Percentiles rank a stretch among this genome's conserved stretches.
These are phyloP conservation scores for Trichoderma asperellum DNA, from an alignment of 2,329 filamentous ascomycete species.

Conservation along the genomic window DNA sequence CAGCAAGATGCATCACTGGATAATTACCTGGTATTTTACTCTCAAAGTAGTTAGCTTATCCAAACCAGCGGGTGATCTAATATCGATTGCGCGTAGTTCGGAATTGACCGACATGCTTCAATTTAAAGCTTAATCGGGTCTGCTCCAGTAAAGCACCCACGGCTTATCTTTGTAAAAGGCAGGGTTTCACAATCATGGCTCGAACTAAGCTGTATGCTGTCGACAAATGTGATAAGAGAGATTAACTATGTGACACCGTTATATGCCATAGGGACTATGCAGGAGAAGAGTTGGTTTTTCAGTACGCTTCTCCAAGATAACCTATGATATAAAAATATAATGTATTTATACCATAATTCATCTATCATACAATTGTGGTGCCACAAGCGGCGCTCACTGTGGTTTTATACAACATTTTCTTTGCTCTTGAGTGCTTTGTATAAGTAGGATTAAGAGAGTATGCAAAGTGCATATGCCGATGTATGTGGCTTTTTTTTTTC, in stretches of 20 bases:
- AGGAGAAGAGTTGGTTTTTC: neutral
- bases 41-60: neutral
- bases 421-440: neutral
- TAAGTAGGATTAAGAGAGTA: neutral
- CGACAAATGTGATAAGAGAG: neutral
- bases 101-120: neutral
- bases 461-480: neutral
- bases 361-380: neutral
- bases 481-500: neutral
- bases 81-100: neutral
- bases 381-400: neutral
- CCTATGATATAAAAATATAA: neutral
- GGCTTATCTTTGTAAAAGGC: neutral
- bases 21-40: neutral
- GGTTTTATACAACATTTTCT: neutral
- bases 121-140: neutral
- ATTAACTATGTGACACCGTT: neutral
- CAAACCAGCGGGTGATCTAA: neutral
- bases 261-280: no score
- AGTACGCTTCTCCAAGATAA: neutral
- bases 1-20: neutral
- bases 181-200: neutral
- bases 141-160: neutral
- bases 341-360: no score
- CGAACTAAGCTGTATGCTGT: neutral